A percentile compares a stretch with the other conserved stretches of the same genome.
phyloP scores from a whole-genome alignment of 2,329 filamentous ascomycete species.

The Calonectria leucothoes region DNA sequence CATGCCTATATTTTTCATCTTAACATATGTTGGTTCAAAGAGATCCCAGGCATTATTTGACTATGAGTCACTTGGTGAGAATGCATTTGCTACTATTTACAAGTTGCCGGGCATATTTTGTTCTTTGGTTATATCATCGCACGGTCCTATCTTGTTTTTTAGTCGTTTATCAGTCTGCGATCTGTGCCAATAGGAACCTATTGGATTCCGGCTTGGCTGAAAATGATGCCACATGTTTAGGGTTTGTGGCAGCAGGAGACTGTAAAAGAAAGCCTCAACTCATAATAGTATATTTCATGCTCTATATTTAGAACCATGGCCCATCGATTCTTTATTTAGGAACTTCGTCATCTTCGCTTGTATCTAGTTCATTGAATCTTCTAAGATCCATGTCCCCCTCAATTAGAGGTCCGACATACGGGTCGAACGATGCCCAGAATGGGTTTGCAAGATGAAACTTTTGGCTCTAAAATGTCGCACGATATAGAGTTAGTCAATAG shows the following conservation, averaged over 20 bases:
- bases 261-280: not conserved
- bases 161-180: slow-evolving; percentile 18
- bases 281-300: not conserved
- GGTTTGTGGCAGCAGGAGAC: too few species aligned
- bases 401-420: slow-evolving; percentile 76
- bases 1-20: slow-evolving; percentile 13
- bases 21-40: slow-evolving; percentile 2
- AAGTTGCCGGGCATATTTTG: slow-evolving; percentile 16
- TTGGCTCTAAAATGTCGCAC: slow-evolving; percentile 55
- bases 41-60: slow-evolving; percentile 3
- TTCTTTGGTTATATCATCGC: slow-evolving; percentile 15
- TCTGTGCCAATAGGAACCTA: slow-evolving; percentile 19
- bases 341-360: slow-evolving; percentile 59
- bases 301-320: not conserved
- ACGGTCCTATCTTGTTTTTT: slow-evolving; percentile 15
- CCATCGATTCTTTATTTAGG: slow-evolving; percentile 34
- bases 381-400: slow-evolving; percentile 77
- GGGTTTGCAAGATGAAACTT: slow-evolving; percentile 75
- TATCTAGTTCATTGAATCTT: slow-evolving; percentile 75
- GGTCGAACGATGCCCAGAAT: slow-evolving; percentile 82
- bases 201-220: slow-evolving; percentile 13
- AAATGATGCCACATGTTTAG: slow-evolving; percentile 16
- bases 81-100: slow-evolving; percentile 11
- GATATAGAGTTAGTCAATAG: slow-evolving; percentile 15
- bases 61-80: slow-evolving; percentile 6